Evolutionary conservation across 2,329 filamentous ascomycete species (phyloP).

Genomic region (Fusarium graminum): DNA sequence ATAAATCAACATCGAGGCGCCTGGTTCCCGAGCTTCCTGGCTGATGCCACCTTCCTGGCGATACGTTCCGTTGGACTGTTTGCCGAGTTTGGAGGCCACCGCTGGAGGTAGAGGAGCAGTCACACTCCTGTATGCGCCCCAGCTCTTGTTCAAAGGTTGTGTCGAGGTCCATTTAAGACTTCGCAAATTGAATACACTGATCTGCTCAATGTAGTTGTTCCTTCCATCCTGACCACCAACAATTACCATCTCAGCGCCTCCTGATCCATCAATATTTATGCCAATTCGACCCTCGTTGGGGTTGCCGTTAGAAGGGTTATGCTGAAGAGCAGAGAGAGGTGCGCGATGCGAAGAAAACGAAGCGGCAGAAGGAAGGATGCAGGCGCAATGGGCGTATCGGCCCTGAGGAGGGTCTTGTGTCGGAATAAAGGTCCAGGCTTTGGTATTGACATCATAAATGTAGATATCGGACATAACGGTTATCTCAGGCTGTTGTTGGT

Average conservation of each 20-base stretch:
- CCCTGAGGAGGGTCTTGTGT: slow-evolving; percentile 89
- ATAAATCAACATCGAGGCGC: slow-evolving; percentile 91
- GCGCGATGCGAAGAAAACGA: slow-evolving; percentile 87
- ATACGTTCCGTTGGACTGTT: slow-evolving; percentile 59
- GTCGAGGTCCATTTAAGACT: slow-evolving; percentile 97
- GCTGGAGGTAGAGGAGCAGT: slow-evolving; percentile 83
- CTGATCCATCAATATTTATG: slow-evolving; percentile 88
- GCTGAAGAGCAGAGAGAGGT: slow-evolving; percentile 86
- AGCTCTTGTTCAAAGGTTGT: slow-evolving; percentile 87
- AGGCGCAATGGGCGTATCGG: slow-evolving; percentile 95
- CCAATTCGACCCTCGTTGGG: slow-evolving; percentile 90
- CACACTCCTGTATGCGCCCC: slow-evolving; percentile 95
- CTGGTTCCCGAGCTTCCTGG: slow-evolving; percentile 67
- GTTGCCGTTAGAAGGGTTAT: slow-evolving; percentile 86
- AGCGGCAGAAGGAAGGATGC: slow-evolving; percentile 88
- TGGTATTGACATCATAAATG: slow-evolving; percentile 88
- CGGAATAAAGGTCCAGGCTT: slow-evolving; percentile 86
- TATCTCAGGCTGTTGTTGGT: slow-evolving; percentile 80
- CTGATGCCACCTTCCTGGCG: slow-evolving; percentile 62
- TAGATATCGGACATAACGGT: slow-evolving; percentile 98
- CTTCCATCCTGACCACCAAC: slow-evolving; percentile 95
- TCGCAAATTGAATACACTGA: slow-evolving; percentile 96
- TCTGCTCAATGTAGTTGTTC: slow-evolving; percentile 99
- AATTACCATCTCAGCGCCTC: slow-evolving; percentile 96
- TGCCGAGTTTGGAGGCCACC: slow-evolving; percentile 75